Conservation (phyloP, 1,284 basidiomycete genomes). For the Puccinia hordei region DNA sequence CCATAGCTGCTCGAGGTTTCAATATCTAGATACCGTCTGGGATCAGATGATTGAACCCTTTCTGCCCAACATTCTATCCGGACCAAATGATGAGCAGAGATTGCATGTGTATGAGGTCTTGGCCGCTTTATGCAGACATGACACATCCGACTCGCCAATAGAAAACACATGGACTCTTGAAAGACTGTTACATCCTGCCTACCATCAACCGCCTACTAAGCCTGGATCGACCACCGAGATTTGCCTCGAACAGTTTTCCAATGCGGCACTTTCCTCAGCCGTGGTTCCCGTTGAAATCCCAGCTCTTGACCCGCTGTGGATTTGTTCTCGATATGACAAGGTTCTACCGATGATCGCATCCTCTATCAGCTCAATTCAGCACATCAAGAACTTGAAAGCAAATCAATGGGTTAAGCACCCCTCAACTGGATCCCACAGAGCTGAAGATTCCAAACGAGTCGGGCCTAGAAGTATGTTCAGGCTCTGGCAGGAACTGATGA, state of each 20-base stretch:
- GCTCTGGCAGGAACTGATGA: conserved; percentile 22
- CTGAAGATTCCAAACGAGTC: not conserved
- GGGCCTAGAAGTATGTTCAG: conserved; percentile 14
- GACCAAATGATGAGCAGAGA: conserved; percentile 37
- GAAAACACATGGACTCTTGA: conserved; percentile 14
- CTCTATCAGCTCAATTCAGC: conserved; percentile 25
- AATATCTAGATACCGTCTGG: conserved; percentile 38
- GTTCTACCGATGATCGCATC: conserved; percentile 14
- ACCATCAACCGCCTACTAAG: conserved; percentile 36
- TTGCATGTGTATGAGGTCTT: conserved; percentile 25
- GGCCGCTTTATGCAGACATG: conserved; percentile 14
- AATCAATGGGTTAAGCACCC: not conserved
- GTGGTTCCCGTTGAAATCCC: conserved; percentile 36
- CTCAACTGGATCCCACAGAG: not conserved
- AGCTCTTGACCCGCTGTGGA: conserved; percentile 36
- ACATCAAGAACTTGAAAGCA: not conserved
- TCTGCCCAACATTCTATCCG: conserved; percentile 25
- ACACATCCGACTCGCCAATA: not conserved
- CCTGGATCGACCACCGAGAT: conserved; percentile 2
- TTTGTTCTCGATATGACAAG: conserved; percentile 34
- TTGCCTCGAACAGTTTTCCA: conserved; percentile 16
- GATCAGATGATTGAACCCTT: conserved; percentile 34
- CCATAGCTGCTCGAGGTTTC: conserved; percentile 11
- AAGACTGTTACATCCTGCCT: conserved; percentile 36
- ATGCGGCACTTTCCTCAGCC: not conserved